phyloP scores from a whole-genome alignment of 495 filamentous ascomycete genomes.

The Hypomontagnella submonticulosa region DNA sequence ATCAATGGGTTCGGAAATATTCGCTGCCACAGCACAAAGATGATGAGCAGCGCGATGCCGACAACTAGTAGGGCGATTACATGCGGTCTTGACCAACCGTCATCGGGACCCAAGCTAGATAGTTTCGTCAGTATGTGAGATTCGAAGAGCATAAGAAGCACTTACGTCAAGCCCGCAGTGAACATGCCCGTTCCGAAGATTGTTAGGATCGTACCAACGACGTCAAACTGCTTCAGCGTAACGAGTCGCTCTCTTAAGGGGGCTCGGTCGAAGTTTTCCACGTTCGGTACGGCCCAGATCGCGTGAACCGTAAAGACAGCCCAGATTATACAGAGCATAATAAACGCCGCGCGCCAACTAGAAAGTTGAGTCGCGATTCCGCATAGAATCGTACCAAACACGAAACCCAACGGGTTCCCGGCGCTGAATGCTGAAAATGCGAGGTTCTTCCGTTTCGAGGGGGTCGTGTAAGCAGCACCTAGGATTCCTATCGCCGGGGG shows the following conservation, averaged over 20 bases:
- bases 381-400: slow-evolving; percentile 72
- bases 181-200: slow-evolving; percentile 74
- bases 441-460: slow-evolving; percentile 73
- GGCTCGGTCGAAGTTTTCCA: slow-evolving; percentile 60
- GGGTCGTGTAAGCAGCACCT: slow-evolving; percentile 69
- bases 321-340: slow-evolving; percentile 71
- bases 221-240: slow-evolving; percentile 67
- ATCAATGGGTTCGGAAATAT: slow-evolving; percentile 61
- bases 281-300: slow-evolving; percentile 71
- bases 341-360: slow-evolving; percentile 72
- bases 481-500: slow-evolving; percentile 75
- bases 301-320: slow-evolving; percentile 66
- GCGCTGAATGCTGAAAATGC: slow-evolving; percentile 78
- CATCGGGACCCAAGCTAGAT: slow-evolving; percentile 52
- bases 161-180: slow-evolving; percentile 71
- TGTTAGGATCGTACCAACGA: slow-evolving; percentile 69
- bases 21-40: slow-evolving; percentile 72
- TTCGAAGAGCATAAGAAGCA: slow-evolving; percentile 15
- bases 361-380: slow-evolving; percentile 70
- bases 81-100: slow-evolving; percentile 71
- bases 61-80: slow-evolving; percentile 71
- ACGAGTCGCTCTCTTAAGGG: slow-evolving; percentile 54
- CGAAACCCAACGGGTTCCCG: slow-evolving; percentile 77
- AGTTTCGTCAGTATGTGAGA: slow-evolving; percentile 25
- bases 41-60: slow-evolving; percentile 63